Base-by-base conservation (phyloP, 768 basidiomycete species). In the Suillus brevipes region DNA sequence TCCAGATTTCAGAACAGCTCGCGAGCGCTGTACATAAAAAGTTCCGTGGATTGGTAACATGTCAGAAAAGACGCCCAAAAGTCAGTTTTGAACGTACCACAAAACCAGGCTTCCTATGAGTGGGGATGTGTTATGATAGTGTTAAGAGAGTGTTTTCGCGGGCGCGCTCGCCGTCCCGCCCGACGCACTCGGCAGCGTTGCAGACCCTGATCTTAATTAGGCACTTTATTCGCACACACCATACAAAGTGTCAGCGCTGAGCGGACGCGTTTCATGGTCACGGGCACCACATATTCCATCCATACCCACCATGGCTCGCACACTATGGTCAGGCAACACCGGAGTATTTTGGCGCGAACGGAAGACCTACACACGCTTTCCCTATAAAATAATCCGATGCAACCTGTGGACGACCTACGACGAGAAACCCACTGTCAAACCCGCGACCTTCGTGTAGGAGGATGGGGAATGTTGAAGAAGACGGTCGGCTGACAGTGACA, bases 51-150 rank as follows among this genome's bases (percentile, higher is more conserved):
- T 42, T 13, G 40, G 63, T 36, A 40, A 61, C n/a, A 37, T 47
- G 61, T 63, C 60, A 64, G 43, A 62, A 64, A 36, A 64, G 63
- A 64, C 63, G 63, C 63, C 38, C 28, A 34, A 64, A 61, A 40
- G 6, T 12, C 25, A 10, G 5, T 14, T 16, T 38, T 20, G 23
- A 58, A 40, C 38, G 18, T 58, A 58, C 57, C 57, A 3, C 25
- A 6, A 16, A 34, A 7, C 12, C 12, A n/a, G 34, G 36, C 20
- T 13, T n/a, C 12, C 31, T n/a, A 13, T 1, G 10, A 34, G 6
- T 20, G 34, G 13, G 20, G n/a, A 10, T 31, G 3, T 13, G 3
- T 55, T 1, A 13, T 34, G 53, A 36, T 10, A 20, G 9, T n/a
- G 20, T n/a, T 13, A 34, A 55, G 10, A 53, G 18, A 18, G 31